Evolutionary conservation across 306 rosid species (phyloP), one percentile per base, ranked within the genome.

Genomic region (Gastrolobium bilobum): DNA sequence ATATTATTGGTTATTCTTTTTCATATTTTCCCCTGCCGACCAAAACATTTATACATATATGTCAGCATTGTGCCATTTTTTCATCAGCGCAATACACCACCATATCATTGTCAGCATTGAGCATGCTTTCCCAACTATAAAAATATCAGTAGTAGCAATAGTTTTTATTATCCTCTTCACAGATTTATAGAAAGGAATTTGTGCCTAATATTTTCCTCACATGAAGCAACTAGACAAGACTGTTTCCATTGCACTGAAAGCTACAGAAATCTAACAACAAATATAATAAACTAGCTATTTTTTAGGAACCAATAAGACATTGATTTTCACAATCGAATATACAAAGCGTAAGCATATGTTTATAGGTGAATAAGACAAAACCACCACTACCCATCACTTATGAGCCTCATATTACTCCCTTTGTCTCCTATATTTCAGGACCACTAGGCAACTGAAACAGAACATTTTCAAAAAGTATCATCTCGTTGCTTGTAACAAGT

Each of bases 391-490:
- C 38, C 50, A 53, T 29, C 37, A 46, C 0, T 56, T 54, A 5
- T 3, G 33, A 69, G 5, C 63, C 75, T 42, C 64, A 50, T 68
- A 43, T 73, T 68, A 20, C 71, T 56, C 71, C 33, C 44, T 15
- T 29, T 81, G 29, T 81, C 81, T 78, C 75, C 77, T 38, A 79
- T 68, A 69, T 75, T 63, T 37, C 79, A 39, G 82, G 68, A 82
- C 76, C 84, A 68, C 66, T 26, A 3, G 64, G 50, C 70, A 63
- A 73, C 37, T 61, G 2, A 58, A 10, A 47, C 10, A 15, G 11
- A 69, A 50, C 40, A 85, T 65, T 73, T 14, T 47, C 52, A 20
- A 33, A 31, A 44, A 13, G 33, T 34, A 29, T 38, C n/a, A 39
- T 50, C n/a, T 26, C 63, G 26, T 42, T 42, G 58, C 42, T 48